Percentiles rank a stretch among this genome's conserved stretches.
Conservation (phyloP, 768 basidiomycete species). For the Rickenella mellea region DNA sequence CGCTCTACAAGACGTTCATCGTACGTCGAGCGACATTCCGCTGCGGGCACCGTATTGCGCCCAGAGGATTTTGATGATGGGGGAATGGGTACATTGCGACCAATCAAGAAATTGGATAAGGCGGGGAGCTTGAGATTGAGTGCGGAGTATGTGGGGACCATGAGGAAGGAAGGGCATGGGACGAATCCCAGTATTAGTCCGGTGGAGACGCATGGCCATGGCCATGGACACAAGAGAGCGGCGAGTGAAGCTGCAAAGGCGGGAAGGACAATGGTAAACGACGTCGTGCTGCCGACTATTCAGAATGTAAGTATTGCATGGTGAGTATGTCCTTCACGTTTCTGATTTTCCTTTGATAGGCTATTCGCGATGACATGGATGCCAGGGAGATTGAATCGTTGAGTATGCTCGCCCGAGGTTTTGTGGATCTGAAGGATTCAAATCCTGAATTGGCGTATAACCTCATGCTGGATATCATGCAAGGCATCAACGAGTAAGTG, state of each 20-base stretch:
- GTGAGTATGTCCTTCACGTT: not conserved
- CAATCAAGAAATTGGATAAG: conserved; percentile 86
- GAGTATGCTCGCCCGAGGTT: conserved; percentile 84
- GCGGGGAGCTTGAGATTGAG: conserved; percentile 68
- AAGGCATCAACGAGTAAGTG: conserved; percentile 85
- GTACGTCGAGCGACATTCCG: conserved; percentile 63
- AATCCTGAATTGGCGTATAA: conserved; percentile 84
- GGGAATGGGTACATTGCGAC: conserved; percentile 84
- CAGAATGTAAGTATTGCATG: conserved; percentile 44
- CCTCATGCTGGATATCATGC: conserved; percentile 79
- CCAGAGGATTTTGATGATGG: conserved; percentile 84
- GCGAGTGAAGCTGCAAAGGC: conserved; percentile 54
- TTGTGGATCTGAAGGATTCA: conserved; percentile 71
- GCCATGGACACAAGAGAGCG: conserved; percentile 24
- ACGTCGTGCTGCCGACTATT: conserved; percentile 75
- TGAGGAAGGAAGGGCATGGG: conserved; percentile 23
- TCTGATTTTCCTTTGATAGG: conserved; percentile 26
- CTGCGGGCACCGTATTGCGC: conserved; percentile 57
- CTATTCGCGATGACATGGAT: conserved; percentile 76
- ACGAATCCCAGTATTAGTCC: conserved; percentile 36
- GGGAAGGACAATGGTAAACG: conserved; percentile 64
- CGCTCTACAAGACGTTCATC: conserved; percentile 61
- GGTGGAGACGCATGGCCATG: no score
- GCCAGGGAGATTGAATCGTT: conserved; percentile 83
- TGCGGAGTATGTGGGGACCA: conserved; percentile 70